Percentiles rank a stretch among this genome's conserved stretches.
Evolutionary conservation across 768 basidiomycete genomes (phyloP).

Genomic region (Boletus vinaceobasis): DNA sequence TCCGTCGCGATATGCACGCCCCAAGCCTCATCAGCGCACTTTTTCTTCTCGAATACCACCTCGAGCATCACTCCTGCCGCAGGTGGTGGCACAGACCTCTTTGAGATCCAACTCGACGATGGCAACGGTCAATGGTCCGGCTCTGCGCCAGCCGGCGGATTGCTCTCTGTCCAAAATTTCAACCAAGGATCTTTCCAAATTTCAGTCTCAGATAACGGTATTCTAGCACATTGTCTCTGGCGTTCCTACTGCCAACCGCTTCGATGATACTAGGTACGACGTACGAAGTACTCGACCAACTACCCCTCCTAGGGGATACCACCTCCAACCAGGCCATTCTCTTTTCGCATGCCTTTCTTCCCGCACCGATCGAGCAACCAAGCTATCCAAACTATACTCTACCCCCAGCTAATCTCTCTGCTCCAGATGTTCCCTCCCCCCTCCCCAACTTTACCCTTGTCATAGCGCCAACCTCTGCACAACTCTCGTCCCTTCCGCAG

Average conservation of each 20-base stretch:
- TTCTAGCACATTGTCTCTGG: background rate
- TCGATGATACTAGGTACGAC: constrained; percentile 40
- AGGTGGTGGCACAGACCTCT: constrained; percentile 37
- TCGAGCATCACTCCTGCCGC: constrained; percentile 35
- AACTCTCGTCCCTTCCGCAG: constrained; percentile 43
- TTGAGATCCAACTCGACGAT: constrained; percentile 45
- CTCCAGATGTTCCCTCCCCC: constrained; percentile 40
- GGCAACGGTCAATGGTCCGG: constrained; percentile 57
- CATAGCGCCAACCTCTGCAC: constrained; percentile 47
- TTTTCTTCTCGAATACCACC: constrained; percentile 57
- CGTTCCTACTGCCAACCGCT: background rate
- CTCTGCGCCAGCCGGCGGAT: constrained; percentile 43
- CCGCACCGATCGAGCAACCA: constrained; percentile 34
- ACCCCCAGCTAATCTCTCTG: constrained; percentile 50
- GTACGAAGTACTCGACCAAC: constrained; percentile 39
- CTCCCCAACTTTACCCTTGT: constrained; percentile 53
- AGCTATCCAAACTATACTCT: constrained; percentile 77
- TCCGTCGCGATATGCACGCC: constrained; percentile 48
- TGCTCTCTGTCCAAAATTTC: constrained; percentile 45
- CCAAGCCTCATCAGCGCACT: constrained; percentile 38
- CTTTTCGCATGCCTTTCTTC: constrained; percentile 58
- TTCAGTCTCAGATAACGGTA: constrained; percentile 49
- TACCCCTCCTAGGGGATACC: constrained; percentile 69
- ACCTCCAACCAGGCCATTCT: constrained; percentile 69
- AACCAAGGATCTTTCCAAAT: constrained; percentile 52